Evolutionary conservation across 2,329 filamentous ascomycete species (phyloP).

Genomic region (Verticillium klebahnii): DNA sequence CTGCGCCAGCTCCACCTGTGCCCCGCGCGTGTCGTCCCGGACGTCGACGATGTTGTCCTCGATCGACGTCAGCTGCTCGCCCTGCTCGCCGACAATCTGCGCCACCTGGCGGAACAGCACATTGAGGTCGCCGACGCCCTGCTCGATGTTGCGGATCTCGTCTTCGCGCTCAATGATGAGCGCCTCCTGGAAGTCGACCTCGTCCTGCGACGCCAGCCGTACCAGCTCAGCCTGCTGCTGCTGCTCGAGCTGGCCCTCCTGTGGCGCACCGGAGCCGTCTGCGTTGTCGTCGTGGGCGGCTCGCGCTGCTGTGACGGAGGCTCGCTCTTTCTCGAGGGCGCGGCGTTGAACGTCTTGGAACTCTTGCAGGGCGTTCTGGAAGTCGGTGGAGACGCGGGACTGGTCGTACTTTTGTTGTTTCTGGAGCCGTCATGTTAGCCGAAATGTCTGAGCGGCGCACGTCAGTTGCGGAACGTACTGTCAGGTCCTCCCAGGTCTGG

Average conservation of each 20-base stretch:
- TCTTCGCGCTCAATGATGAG: conserved; percentile 94
- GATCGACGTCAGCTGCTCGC: conserved; percentile 82
- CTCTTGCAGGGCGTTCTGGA: conserved; percentile 80
- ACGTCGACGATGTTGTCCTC: conserved; percentile 83
- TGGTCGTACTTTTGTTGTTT: conserved; percentile 95
- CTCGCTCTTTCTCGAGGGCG: conserved; percentile 88
- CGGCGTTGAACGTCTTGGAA: conserved; percentile 90
- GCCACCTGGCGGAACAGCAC: conserved; percentile 98
- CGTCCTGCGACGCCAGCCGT: conserved; percentile 82
- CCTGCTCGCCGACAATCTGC: conserved; percentile 93
- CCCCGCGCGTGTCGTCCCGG: conserved; percentile 74
- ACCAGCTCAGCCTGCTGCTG: conserved; percentile 71
- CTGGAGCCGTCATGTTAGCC: conserved; percentile 35
- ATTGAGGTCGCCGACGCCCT: conserved; percentile 91
- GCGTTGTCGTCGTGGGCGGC: conserved; percentile 66
- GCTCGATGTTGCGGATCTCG: conserved; percentile 96
- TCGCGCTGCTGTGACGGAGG: conserved; percentile 77
- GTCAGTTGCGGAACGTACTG: conserved; percentile 44
- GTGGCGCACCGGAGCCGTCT: conserved; percentile 20
- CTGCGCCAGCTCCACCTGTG: conserved; percentile 78
- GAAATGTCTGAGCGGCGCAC: conserved; percentile 1
- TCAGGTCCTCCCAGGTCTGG: conserved; percentile 79
- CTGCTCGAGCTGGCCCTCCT: conserved; percentile 33
- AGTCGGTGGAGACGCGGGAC: conserved; percentile 90
- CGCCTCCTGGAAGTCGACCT: conserved; percentile 96